phyloP scores from a whole-genome alignment of 345 rosid genomes.

The Lumnitzera littorea region DNA sequence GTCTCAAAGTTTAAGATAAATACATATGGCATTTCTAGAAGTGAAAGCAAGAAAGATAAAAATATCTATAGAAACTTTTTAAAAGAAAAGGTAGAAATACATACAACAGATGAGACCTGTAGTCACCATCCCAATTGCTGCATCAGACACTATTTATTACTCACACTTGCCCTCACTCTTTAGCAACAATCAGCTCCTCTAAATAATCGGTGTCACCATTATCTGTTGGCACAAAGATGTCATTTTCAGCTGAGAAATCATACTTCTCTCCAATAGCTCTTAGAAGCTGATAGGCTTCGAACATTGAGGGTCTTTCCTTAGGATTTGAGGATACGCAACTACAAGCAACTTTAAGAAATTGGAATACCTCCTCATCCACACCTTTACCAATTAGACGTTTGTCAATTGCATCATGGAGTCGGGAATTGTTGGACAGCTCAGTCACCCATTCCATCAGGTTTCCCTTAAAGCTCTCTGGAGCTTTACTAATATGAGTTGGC shows the following conservation, averaged over 20 bases:
- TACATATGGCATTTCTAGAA: too few relatives aligned
- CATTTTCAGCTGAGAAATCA: constrained; percentile 66
- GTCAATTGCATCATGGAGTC: constrained; percentile 65
- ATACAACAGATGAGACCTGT: neutral
- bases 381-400: constrained; percentile 44
- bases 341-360: constrained; percentile 77
- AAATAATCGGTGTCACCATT: constrained; percentile 42
- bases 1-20: too few relatives aligned
- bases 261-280: constrained; percentile 81
- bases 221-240: constrained; percentile 57
- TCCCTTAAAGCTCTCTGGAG: constrained; percentile 76
- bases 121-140: neutral
- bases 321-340: constrained; percentile 46
- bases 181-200: constrained; percentile 83
- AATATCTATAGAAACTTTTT: too few relatives aligned
- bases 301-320: constrained; percentile 88
- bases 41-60: too few relatives aligned
- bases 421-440: constrained; percentile 35
- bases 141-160: neutral
- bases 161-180: constrained; percentile 14
- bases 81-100: too few relatives aligned
- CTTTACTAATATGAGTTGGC: constrained; percentile 55
- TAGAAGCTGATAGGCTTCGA: constrained; percentile 75
- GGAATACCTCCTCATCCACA: constrained; percentile 64
- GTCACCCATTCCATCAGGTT: constrained; percentile 80